phyloP scores from a whole-genome alignment of 192 early-diverging fungal genomes.

The Backusella liffmaniae region DNA sequence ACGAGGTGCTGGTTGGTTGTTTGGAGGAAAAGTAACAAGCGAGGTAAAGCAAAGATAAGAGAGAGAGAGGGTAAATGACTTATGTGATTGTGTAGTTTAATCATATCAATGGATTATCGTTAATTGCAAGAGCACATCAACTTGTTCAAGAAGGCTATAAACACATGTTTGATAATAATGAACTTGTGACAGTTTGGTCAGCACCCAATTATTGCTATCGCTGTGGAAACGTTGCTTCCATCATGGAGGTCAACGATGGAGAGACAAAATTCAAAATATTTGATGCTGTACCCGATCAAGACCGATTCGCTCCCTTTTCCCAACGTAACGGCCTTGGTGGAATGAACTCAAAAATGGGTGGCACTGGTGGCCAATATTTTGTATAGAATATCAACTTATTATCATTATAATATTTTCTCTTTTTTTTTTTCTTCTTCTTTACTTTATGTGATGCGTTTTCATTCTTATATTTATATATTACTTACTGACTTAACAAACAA shows the following conservation, averaged over 20 bases:
- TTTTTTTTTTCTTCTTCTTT: background rate
- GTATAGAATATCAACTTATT: slow-evolving; percentile 22
- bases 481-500: background rate
- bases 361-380: slow-evolving; percentile 43
- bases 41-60: slow-evolving; percentile 53
- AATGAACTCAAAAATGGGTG: slow-evolving; percentile 19
- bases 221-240: slow-evolving; percentile 95
- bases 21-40: slow-evolving; percentile 93
- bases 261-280: slow-evolving; percentile 95
- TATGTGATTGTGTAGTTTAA: slow-evolving; percentile 63
- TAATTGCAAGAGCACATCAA: slow-evolving; percentile 96
- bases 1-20: slow-evolving; percentile 94
- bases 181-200: slow-evolving; percentile 95
- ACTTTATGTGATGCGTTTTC: background rate
- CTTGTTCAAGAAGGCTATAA: slow-evolving; percentile 98
- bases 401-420: background rate
- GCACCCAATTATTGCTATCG: slow-evolving; percentile 99
- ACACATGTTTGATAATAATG: slow-evolving; percentile 90
- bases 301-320: slow-evolving; percentile 47
- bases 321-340: slow-evolving; percentile 35
- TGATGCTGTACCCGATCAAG: slow-evolving; percentile 92
- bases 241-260: slow-evolving; percentile 82
- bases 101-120: slow-evolving; percentile 84
- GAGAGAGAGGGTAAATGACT: slow-evolving; percentile 2
- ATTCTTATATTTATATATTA: background rate